A percentile compares a stretch with the other conserved stretches of the same genome.
Evolutionary conservation across 768 basidiomycete genomes (phyloP).

Genomic region (Mycena epipterygia): DNA sequence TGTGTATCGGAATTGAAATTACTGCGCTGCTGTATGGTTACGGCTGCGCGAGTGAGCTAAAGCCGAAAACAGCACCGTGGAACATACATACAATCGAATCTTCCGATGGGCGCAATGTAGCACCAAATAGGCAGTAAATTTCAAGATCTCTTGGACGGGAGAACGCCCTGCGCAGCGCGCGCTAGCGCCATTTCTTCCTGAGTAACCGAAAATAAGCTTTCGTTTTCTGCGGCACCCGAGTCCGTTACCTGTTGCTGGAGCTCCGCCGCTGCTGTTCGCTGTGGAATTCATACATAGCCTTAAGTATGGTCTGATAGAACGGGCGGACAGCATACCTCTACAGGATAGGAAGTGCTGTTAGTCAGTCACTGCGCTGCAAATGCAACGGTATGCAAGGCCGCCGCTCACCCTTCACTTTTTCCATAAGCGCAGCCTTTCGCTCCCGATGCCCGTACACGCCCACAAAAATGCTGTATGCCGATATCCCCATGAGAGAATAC

Average conservation of each 20-base stretch:
- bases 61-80: no score
- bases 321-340: slow-evolving; percentile 18
- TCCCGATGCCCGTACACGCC: slow-evolving; percentile 63
- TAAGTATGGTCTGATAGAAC: not conserved
- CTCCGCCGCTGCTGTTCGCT: slow-evolving; percentile 28
- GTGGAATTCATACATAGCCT: not conserved
- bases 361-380: not conserved
- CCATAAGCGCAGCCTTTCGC: slow-evolving; percentile 59
- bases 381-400: not conserved
- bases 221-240: not conserved
- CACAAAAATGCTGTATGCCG: slow-evolving; percentile 66
- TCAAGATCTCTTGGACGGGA: slow-evolving; percentile 25
- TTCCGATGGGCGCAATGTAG: no score
- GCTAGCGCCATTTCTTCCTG: slow-evolving; percentile 34
- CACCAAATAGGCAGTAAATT: not conserved
- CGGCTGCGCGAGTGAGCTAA: not conserved
- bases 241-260: slow-evolving; percentile 18
- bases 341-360: slow-evolving; percentile 12
- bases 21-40: slow-evolving; percentile 26
- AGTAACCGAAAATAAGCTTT: not conserved
- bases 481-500: slow-evolving; percentile 64
- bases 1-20: not conserved
- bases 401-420: slow-evolving; percentile 67
- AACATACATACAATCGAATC: not conserved
- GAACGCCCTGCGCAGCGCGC: slow-evolving; percentile 30